Base-by-base conservation (phyloP, 2,329 filamentous ascomycete species). In the Endothia cerciana region DNA sequence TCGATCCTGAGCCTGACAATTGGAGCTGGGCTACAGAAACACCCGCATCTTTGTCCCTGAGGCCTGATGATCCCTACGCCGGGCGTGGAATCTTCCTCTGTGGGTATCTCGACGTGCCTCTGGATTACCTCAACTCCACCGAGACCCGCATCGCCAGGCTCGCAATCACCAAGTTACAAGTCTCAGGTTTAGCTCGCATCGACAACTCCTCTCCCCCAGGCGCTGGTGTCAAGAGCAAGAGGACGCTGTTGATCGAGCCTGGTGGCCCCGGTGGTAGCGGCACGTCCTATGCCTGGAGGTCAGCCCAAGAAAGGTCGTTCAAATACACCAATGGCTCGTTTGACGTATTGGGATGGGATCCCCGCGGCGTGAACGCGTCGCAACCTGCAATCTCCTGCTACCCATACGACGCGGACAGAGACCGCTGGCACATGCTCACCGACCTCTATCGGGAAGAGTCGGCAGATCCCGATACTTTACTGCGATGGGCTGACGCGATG, bases 331-430 rank as follows among this genome's bases (percentile, higher is more conserved):
- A 77, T 40, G 75, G 78, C 28, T 71, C 74, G 28, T 82, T 78
- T 28, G 82, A 85, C 65, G 79, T 85, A 6, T 71, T 86, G 17
- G 81, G 82, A n/a, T 85, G 81, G 79, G 83, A 86, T 61, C 83
- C 83, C n/a, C 79, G 83, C 3, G 83, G 83, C 1, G 81, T 85
- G 62, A 85, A 85, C 69, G 71, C 75, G 0, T 80, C 82, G 1
- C 77, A 77, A 7, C 83, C 83, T 0, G 71, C 77, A 4, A 71
- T 81, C 2, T 72, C 80, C 1, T 85, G 83, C 73, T 85, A 79
- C 60, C 79, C 82, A 4, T 74, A 78, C 62, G 74, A 82, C 53
- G 79, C 77, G 10, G 75, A 81, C 69, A 77, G 82, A 2, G 81
- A 83, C 66, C 80, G 77, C 62, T 85, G 82, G 82, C 74, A 74